A percentile compares a stretch with the other conserved stretches of the same genome.
These are phyloP conservation scores for Leonotis leonurus DNA, from an alignment of 257 asterid genomes.

Conservation along the genomic window DNA sequence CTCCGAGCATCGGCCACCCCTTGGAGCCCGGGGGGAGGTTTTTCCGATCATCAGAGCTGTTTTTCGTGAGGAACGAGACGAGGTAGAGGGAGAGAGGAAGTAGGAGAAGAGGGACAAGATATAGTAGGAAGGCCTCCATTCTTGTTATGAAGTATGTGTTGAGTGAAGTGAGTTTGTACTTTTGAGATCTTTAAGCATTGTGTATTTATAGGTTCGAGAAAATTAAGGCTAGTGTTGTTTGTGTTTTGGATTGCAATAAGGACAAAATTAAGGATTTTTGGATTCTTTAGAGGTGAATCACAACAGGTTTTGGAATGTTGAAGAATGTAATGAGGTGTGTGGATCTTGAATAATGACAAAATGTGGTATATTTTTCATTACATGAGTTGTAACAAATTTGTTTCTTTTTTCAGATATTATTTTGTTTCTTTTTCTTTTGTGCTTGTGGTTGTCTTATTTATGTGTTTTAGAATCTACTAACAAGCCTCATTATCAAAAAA, in stretches of 20 bases:
- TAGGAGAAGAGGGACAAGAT: slow-evolving; percentile 26
- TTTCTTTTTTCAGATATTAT: not conserved
- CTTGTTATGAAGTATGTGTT: not conserved
- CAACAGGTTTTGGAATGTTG: slow-evolving; percentile 4
- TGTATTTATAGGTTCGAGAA: slow-evolving; percentile 15
- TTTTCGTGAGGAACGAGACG: slow-evolving; percentile 14
- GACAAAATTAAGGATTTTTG: slow-evolving; percentile 2
- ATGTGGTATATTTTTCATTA: too few species aligned
- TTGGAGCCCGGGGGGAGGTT: slow-evolving; percentile 43
- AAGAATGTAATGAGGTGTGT: too few species aligned
- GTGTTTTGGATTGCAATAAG: too few species aligned
- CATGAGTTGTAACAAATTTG: too few species aligned
- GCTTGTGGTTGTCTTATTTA: slow-evolving; percentile 9
- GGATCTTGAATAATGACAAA: too few species aligned
- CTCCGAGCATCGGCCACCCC: slow-evolving; percentile 66
- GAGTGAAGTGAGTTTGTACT: not conserved
- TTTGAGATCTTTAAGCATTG: not conserved
- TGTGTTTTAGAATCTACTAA: not conserved
- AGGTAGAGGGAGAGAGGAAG: slow-evolving; percentile 31
- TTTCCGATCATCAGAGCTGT: not conserved
- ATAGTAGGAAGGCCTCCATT: slow-evolving; percentile 28
- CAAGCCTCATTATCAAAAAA: too few species aligned
- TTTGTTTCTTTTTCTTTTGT: not conserved
- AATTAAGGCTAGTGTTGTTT: too few species aligned
- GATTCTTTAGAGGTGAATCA: not conserved